Evolutionary conservation across 2,329 filamentous ascomycete genomes (phyloP), one percentile per base, ranked within the genome.

Genomic region (Botrytis sinoallii): DNA sequence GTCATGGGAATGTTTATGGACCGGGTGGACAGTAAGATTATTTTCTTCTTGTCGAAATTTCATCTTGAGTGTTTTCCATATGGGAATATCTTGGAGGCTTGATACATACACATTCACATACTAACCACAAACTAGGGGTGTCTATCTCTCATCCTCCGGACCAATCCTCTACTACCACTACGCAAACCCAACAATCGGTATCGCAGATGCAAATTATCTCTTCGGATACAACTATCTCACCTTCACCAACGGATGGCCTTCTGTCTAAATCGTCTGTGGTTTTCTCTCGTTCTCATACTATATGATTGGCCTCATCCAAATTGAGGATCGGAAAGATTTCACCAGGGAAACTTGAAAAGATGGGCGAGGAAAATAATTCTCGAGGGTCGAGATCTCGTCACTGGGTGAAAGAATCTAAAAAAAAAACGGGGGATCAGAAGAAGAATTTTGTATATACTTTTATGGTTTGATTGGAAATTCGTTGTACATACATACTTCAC

Each of bases 1-100:
- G 85, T 22, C 89, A 92, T 76, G 87, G 82, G 9, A 86, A 82
- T 40, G 85, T 91, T 0, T 92, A 92, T 77, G 90, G 87, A 44
- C 90, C 90, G 25, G 90, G 90, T 75, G 90, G 90, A 55, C 89
- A 92, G 79, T 77, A 69, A 73, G 75, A 75, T 40, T 66, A 73
- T 52, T 29, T 8, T 46, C 44, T 46, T 46, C 20, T 46, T 20
- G 7, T 46, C 44, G 3, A 9, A 46, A 22, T 46, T 4, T 22
- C 40, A 16, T 42, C 44, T 22, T 6, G 20, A 46, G 20, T 22
- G 44, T 0, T 46, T 46, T 22, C 20, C 8, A 46, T 10, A 9
- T 22, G 20, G 7, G 44, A 46, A 46, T 20, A 22, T 20, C 20
- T 44, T 20, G 7, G 18, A 7, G 7, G 44, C 2, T 46, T 46